Conservation (phyloP, 257 asterid species). For the Osmanthus fragrans region DNA sequence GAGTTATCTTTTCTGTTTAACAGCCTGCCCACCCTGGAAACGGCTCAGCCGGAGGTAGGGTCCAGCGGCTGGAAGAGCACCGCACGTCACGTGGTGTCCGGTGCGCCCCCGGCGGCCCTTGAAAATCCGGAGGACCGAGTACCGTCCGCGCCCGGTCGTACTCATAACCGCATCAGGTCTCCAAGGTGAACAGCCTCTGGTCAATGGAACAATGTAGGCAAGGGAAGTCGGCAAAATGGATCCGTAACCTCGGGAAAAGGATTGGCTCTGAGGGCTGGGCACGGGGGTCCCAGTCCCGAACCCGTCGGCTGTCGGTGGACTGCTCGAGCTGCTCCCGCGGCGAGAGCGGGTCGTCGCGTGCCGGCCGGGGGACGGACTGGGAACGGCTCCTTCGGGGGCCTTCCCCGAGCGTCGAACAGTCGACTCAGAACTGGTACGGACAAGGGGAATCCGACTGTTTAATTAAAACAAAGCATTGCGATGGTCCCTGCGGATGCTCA, state of each 20-base stretch:
- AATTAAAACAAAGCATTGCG: constrained; percentile 39
- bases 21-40: constrained; percentile 40
- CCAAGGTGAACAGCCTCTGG: no score
- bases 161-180: no score
- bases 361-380: no score
- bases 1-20: constrained; percentile 47
- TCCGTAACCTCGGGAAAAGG: no score
- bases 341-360: no score
- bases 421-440: constrained; percentile 19
- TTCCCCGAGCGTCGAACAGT: constrained; percentile 18
- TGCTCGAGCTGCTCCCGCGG: no score
- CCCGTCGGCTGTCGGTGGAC: no score
- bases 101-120: constrained; percentile 39
- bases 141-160: no score
- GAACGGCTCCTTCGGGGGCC: constrained; percentile 10
- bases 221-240: no score
- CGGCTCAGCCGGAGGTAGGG: constrained; percentile 36
- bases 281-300: no score
- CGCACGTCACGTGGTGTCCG: constrained; percentile 44
- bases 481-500: constrained; percentile 36
- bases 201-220: no score
- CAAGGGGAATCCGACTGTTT: constrained; percentile 38
- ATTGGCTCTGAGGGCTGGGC: no score
- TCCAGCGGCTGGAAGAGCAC: constrained; percentile 39
- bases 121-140: constrained; percentile 17